Conservation (phyloP, 2,329 filamentous ascomycete genomes). For the Apiospora pterosperma region DNA sequence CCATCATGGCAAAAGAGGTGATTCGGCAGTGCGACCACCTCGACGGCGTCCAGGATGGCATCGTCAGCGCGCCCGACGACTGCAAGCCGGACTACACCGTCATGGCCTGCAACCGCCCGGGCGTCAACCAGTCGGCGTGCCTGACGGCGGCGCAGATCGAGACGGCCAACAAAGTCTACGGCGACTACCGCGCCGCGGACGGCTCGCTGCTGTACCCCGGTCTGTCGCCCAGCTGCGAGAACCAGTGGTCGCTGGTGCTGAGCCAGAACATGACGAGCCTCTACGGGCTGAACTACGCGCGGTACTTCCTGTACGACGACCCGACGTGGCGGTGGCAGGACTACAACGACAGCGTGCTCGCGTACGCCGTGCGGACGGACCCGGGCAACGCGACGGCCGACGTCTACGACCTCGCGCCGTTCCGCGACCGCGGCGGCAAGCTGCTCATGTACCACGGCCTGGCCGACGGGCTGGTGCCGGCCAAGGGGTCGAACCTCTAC, state of each 20-base stretch:
- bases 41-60: conserved; percentile 47
- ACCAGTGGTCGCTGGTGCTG: conserved; percentile 29
- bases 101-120: conserved; percentile 32
- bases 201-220: conserved; percentile 37
- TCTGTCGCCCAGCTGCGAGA: conserved; percentile 46
- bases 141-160: conserved; percentile 39
- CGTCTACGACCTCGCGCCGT: conserved; percentile 34
- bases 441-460: conserved; percentile 45
- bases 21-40: conserved; percentile 46
- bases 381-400: conserved; percentile 36
- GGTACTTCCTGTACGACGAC: conserved; percentile 38
- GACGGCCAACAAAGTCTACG: conserved; percentile 29
- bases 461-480: conserved; percentile 37
- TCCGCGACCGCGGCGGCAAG: conserved; percentile 37
- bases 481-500: conserved; percentile 30
- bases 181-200: conserved; percentile 19
- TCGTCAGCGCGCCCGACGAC: conserved; percentile 42
- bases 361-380: conserved; percentile 28
- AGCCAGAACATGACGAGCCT: conserved; percentile 23
- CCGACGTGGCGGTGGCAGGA: conserved; percentile 30
- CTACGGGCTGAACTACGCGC: conserved; percentile 31
- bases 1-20: conserved; percentile 33
- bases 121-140: conserved; percentile 30
- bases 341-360: conserved; percentile 29
- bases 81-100: conserved; percentile 42